Percentiles rank a stretch among this genome's conserved stretches.
phyloP scores from a whole-genome alignment of 306 rosid genomes.

The Parietaria judaica region DNA sequence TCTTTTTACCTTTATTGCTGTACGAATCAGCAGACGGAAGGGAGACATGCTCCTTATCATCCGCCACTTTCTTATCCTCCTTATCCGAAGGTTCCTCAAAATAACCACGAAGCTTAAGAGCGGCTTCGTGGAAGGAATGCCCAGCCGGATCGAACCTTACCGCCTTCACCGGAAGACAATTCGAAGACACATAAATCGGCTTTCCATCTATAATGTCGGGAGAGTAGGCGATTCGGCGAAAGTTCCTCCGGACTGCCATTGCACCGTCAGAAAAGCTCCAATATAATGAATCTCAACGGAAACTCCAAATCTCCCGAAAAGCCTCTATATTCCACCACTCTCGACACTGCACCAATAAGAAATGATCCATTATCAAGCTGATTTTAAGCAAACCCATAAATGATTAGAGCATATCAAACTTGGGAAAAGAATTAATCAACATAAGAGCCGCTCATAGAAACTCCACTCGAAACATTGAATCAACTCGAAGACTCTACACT shows the following conservation, averaged over 20 bases:
- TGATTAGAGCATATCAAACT: background rate
- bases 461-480: too few relatives aligned
- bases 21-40: conserved; percentile 68
- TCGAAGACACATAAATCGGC: conserved; percentile 69
- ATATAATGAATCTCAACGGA: conserved; percentile 3
- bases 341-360: conserved; percentile 9
- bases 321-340: background rate
- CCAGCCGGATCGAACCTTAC: conserved; percentile 75
- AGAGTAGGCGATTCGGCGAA: conserved; percentile 52
- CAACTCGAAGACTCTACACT: too few relatives aligned
- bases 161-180: conserved; percentile 76
- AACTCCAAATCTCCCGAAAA: conserved; percentile 6
- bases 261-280: background rate
- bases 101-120: conserved; percentile 61
- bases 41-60: conserved; percentile 51
- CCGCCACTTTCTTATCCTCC: conserved; percentile 39
- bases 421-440: background rate
- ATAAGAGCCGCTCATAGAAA: background rate
- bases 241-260: conserved; percentile 44
- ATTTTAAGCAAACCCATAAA: background rate
- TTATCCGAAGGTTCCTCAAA: conserved; percentile 36
- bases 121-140: conserved; percentile 72
- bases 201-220: conserved; percentile 76
- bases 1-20: conserved; percentile 86
- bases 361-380: background rate